These are phyloP conservation scores for Cryptococcus sp. DNA, from an alignment of 1,284 basidiomycete species.

Conservation along the genomic window DNA sequence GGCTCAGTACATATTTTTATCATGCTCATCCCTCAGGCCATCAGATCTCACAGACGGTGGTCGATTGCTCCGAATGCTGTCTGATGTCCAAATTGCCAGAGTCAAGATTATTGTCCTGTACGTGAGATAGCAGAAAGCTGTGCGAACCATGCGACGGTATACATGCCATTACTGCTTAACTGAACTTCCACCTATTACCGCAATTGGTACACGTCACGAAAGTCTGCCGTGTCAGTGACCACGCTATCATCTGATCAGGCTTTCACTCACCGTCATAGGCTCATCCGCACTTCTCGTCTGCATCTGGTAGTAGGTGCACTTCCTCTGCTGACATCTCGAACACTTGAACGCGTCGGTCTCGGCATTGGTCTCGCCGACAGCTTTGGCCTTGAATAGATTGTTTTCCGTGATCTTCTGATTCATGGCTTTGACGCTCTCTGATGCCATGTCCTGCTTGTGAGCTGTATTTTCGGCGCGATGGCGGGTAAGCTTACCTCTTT, in stretches of 20 bases:
- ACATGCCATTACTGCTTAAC: constrained; percentile 13
- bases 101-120: no score
- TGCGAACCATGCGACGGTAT: background rate
- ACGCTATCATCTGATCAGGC: constrained; percentile 8
- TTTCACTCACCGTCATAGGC: constrained; percentile 78
- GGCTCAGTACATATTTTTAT: no score
- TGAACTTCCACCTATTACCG: constrained; percentile 48
- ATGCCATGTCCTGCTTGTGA: constrained; percentile 79
- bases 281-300: constrained; percentile 93
- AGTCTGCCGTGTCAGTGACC: constrained; percentile 48
- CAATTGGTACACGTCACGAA: constrained; percentile 59
- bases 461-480: background rate
- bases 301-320: constrained; percentile 88
- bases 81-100: no score
- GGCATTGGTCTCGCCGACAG: constrained; percentile 81
- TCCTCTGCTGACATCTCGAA: constrained; percentile 82
- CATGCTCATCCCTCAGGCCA: no score
- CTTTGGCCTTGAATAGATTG: constrained; percentile 88
- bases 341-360: constrained; percentile 99
- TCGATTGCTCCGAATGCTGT: no score
- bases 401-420: constrained; percentile 77
- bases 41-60: no score
- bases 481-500: constrained; percentile 58
- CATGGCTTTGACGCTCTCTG: constrained; percentile 78
- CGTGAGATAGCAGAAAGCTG: no score